Percentiles rank a stretch among this genome's conserved stretches.
Evolutionary conservation across 345 rosid species (phyloP).

Genomic region (Aethionema arabicum): DNA sequence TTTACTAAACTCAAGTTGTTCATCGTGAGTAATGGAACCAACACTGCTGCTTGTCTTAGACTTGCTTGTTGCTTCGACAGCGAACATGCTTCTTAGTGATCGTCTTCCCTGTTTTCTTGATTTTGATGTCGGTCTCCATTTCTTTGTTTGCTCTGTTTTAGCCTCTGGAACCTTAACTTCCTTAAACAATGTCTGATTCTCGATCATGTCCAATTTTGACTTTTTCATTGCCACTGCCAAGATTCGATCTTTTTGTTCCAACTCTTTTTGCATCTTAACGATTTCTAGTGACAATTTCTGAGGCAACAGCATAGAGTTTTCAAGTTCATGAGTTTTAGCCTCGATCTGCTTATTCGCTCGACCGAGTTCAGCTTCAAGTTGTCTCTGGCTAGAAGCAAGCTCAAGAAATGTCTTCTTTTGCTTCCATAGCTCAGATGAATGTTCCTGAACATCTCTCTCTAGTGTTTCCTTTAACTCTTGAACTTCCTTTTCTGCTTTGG

Average conservation of each 20-base stretch:
- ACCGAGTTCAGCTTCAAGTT: conserved; percentile 81
- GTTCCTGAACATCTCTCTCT: conserved; percentile 60
- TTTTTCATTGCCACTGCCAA: conserved; percentile 80
- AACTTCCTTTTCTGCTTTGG: conserved; percentile 43
- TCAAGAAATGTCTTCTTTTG: conserved; percentile 90
- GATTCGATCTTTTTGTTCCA: conserved; percentile 79
- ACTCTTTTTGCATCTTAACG: conserved; percentile 58
- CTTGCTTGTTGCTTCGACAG: conserved; percentile 47
- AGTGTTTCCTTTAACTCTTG: conserved; percentile 59
- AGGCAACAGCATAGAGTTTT: conserved; percentile 48
- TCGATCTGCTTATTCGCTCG: conserved; percentile 70
- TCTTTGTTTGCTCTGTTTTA: conserved; percentile 61
- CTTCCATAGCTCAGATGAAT: conserved; percentile 72
- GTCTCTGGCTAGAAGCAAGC: conserved; percentile 88
- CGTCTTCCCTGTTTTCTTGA: conserved; percentile 63
- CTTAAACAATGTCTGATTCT: conserved; percentile 69
- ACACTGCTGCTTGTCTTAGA: conserved; percentile 38
- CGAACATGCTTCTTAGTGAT: conserved; percentile 73
- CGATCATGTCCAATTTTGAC: conserved; percentile 61
- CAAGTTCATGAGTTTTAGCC: conserved; percentile 58
- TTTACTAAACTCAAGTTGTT: conserved; percentile 40
- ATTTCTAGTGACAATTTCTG: conserved; percentile 61
- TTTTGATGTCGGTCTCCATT: conserved; percentile 53
- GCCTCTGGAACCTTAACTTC: conserved; percentile 62
- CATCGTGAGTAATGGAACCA: conserved; percentile 39